phyloP scores from a whole-genome alignment of 495 filamentous ascomycete species.

The Xylaria grammica region DNA sequence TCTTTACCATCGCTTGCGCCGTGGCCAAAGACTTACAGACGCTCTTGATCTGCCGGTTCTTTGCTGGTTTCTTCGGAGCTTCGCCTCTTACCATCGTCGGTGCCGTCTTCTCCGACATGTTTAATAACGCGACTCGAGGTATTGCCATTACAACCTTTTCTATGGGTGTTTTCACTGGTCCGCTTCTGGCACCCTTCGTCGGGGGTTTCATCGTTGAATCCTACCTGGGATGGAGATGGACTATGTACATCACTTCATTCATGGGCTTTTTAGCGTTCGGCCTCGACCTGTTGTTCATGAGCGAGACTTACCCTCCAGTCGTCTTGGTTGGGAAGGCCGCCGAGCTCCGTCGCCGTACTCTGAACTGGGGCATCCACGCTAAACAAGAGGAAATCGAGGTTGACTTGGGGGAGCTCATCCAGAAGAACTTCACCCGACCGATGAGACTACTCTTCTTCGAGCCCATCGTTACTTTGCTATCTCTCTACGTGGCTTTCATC shows the following conservation, averaged over 20 bases:
- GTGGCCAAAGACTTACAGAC: constrained; percentile 82
- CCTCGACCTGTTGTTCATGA: constrained; percentile 72
- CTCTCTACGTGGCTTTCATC: constrained; percentile 82
- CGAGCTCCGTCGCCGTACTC: constrained; percentile 78
- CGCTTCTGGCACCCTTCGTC: constrained; percentile 80
- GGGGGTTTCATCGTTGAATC: constrained; percentile 81
- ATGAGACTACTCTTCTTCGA: constrained; percentile 79
- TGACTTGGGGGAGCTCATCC: constrained; percentile 75
- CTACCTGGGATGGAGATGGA: constrained; percentile 84
- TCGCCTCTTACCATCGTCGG: constrained; percentile 83
- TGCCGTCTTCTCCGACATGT: constrained; percentile 89
- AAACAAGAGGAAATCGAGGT: constrained; percentile 94
- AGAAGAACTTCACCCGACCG: constrained; percentile 84
- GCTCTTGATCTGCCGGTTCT: constrained; percentile 82
- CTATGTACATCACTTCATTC: constrained; percentile 71
- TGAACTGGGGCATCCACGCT: constrained; percentile 93
- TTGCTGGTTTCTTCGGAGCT: constrained; percentile 75
- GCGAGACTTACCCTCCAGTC: constrained; percentile 84
- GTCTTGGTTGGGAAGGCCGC: constrained; percentile 78
- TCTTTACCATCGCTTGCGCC: constrained; percentile 76
- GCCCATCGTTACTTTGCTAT: constrained; percentile 76
- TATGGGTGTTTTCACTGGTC: constrained; percentile 83
- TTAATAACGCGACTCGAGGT: constrained; percentile 77
- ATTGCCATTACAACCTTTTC: constrained; percentile 83
- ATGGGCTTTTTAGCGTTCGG: constrained; percentile 78